These are phyloP conservation scores for Phaeophleospora eucalypticola DNA, from an alignment of 2,329 filamentous ascomycete species.

Conservation along the genomic window DNA sequence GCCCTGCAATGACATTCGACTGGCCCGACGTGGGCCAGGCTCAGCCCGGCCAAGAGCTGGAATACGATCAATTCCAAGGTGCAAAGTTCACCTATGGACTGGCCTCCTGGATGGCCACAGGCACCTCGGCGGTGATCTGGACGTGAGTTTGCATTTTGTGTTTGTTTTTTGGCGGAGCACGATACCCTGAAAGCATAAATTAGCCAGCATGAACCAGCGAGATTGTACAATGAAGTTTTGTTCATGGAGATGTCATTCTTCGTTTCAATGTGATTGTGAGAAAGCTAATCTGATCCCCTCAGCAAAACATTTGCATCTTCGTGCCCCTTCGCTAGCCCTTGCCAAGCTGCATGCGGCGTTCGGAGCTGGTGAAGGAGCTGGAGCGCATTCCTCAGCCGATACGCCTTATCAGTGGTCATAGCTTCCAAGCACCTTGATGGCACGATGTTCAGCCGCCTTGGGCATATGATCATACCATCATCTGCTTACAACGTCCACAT, in stretches of 20 bases:
- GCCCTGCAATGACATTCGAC: neutral
- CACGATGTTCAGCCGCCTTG: neutral
- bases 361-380: neutral
- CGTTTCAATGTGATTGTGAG: too few species aligned
- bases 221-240: too few species aligned
- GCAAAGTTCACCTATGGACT: slow-evolving; percentile 14
- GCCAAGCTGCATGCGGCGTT: neutral
- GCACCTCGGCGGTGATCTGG: neutral
- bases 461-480: slow-evolving; percentile 3
- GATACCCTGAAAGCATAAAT: too few species aligned
- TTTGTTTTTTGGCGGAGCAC: too few species aligned
- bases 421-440: slow-evolving; percentile 9
- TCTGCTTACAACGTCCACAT: too few species aligned
- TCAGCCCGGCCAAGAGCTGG: too few species aligned
- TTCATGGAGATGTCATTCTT: too few species aligned
- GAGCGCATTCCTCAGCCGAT: neutral
- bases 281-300: too few species aligned
- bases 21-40: neutral
- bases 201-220: too few species aligned
- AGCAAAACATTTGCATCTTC: too few species aligned
- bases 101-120: slow-evolving; percentile 3
- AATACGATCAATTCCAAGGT: slow-evolving; percentile 2
- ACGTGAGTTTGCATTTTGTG: neutral
- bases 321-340: too few species aligned
- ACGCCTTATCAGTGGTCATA: slow-evolving; percentile 1